These are phyloP conservation scores for Pythium sukuiense DNA, from an alignment of 352 stramenopile species.

Conservation along the genomic window DNA sequence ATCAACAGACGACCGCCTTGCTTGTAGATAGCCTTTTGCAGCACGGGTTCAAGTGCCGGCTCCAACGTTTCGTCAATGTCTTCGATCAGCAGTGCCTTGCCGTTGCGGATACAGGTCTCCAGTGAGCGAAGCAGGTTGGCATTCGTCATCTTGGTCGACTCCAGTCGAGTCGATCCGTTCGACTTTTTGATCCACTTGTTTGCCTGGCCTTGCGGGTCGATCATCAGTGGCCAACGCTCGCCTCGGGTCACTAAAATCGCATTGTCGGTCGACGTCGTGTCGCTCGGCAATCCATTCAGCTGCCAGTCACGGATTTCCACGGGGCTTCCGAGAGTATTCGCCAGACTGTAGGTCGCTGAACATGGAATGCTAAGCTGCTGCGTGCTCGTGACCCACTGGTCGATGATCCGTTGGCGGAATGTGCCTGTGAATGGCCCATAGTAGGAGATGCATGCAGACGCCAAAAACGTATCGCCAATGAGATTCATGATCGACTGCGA, in stretches of 20 bases:
- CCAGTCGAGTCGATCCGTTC: constrained; percentile 50
- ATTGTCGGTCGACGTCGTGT: constrained; percentile 92
- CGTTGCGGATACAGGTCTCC: constrained; percentile 92
- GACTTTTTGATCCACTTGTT: constrained; percentile 96
- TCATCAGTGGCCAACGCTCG: constrained; percentile 94
- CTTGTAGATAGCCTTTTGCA: constrained; percentile 94
- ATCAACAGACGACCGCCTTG: constrained; percentile 88
- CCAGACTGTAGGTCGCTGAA: constrained; percentile 68
- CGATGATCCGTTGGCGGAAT: constrained; percentile 80
- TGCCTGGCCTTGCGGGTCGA: constrained; percentile 92
- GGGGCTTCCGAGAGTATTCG: constrained; percentile 80
- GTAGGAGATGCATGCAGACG: constrained; percentile 92
- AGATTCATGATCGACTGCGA: constrained; percentile 70
- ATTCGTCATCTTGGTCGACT: constrained; percentile 91
- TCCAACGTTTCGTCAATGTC: constrained; percentile 93
- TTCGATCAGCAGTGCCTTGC: constrained; percentile 90
- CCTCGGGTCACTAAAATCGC: constrained; percentile 90
- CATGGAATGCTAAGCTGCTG: constrained; percentile 73
- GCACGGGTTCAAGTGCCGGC: constrained; percentile 89
- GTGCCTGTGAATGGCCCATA: constrained; percentile 92
- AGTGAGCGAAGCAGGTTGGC: constrained; percentile 87
- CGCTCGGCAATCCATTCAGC: constrained; percentile 89
- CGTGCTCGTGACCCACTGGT: constrained; percentile 66
- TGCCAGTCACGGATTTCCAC: constrained; percentile 94
- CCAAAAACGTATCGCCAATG: constrained; percentile 93